phyloP scores from a whole-genome alignment of 345 rosid species.

The Eucalyptus tenuipes region DNA sequence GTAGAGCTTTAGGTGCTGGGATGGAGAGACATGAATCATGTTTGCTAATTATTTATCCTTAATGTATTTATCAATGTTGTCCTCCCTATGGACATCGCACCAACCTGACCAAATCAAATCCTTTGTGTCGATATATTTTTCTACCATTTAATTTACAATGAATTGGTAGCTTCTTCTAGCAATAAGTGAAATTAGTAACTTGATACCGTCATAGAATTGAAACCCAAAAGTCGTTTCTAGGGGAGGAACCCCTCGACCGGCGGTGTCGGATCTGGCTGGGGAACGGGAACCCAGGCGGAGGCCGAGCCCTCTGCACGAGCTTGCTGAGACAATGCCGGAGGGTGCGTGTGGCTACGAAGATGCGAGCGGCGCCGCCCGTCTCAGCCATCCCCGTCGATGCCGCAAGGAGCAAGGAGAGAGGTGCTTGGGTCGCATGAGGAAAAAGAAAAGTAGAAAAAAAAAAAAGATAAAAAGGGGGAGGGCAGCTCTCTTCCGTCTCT shows the following conservation, averaged over 20 bases:
- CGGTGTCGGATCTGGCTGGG: no score
- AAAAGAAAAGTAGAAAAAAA: no score
- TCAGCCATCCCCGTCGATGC: no score
- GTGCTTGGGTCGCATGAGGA: no score
- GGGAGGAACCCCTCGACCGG: not conserved
- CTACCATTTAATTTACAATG: not conserved
- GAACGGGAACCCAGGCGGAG: no score
- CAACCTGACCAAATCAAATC: not conserved
- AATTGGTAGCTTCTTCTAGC: not conserved
- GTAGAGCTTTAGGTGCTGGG: not conserved
- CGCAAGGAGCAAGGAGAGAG: no score
- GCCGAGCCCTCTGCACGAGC: no score
- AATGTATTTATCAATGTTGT: not conserved
- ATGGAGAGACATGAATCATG: not conserved
- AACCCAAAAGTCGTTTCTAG: not conserved
- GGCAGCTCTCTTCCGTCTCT: no score
- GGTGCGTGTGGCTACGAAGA: no score
- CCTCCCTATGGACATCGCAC: not conserved
- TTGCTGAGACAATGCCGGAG: no score
- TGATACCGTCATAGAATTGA: not conserved
- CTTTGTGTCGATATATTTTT: not conserved
- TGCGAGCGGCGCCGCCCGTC: no score
- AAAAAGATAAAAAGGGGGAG: no score
- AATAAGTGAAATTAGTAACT: not conserved
- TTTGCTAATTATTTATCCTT: not conserved